A percentile compares a stretch with the other conserved stretches of the same genome.
Conservation (phyloP, 371 early-diverging fungal genomes). For the Sporodiniella umbellata region DNA sequence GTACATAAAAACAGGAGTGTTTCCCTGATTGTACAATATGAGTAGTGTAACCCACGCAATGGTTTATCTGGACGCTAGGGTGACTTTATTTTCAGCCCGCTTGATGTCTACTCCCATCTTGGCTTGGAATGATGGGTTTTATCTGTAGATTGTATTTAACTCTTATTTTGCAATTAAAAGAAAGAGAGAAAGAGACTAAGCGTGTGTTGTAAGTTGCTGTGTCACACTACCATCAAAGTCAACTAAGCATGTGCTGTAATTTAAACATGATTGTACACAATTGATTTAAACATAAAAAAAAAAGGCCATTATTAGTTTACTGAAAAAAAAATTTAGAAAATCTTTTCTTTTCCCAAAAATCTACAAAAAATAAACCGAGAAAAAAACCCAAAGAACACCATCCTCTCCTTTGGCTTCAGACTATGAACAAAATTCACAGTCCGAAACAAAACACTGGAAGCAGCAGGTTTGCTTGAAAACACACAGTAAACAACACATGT, state of each 20-base stretch:
- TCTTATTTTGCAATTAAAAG: too few species aligned
- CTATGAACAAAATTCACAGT: background rate
- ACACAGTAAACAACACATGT: background rate
- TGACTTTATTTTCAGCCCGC: background rate
- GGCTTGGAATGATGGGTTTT: background rate
- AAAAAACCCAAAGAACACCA: background rate
- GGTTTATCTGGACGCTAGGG: too few species aligned
- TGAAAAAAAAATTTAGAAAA: background rate
- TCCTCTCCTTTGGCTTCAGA: background rate
- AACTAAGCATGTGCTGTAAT: conserved; percentile 21
- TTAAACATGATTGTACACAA: conserved; percentile 3
- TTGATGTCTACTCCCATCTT: background rate
- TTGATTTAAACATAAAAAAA: background rate
- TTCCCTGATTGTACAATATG: background rate
- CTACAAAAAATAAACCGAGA: too few species aligned
- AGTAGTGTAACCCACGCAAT: background rate
- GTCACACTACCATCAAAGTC: conserved; percentile 22
- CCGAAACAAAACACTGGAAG: background rate
- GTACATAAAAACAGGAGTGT: too few species aligned
- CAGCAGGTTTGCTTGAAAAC: background rate
- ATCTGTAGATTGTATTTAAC: background rate
- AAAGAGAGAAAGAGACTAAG: too few species aligned
- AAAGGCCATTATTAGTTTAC: background rate
- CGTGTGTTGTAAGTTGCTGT: too few species aligned
- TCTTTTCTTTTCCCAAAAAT: background rate